Conservation (phyloP, 73 alveolate species). For the Paraurostyla sp. region DNA sequence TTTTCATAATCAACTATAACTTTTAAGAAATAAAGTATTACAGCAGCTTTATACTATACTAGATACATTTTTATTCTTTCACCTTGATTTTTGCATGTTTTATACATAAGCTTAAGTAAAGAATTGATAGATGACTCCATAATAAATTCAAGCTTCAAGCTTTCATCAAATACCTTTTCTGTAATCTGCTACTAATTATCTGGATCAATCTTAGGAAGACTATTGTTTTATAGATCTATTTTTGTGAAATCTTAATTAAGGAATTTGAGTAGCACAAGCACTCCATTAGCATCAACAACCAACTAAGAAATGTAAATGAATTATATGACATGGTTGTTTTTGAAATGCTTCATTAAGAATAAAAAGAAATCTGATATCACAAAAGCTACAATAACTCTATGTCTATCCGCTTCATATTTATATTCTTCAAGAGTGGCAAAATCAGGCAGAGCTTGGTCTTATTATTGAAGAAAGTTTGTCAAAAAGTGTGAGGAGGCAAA, state of each 20-base stretch:
- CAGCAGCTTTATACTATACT: conserved; percentile 72
- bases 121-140: conserved; percentile 55
- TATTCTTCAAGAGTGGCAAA: conserved; percentile 51
- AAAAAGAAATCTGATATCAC: conserved; percentile 76
- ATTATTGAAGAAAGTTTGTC: background rate
- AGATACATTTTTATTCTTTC: conserved; percentile 65
- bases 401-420: conserved; percentile 75
- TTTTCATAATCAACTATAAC: conserved; percentile 61
- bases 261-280: conserved; percentile 82
- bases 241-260: conserved; percentile 73
- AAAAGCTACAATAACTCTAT: conserved; percentile 74
- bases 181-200: background rate
- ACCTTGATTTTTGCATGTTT: conserved; percentile 48
- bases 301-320: conserved; percentile 74
- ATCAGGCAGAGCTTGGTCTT: conserved; percentile 33
- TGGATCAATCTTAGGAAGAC: no score
- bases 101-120: conserved; percentile 56
- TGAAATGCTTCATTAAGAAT: conserved; percentile 68
- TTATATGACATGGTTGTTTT: conserved; percentile 75
- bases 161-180: background rate
- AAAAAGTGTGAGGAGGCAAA: background rate
- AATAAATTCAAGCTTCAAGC: conserved; percentile 1
- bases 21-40: background rate
- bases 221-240: conserved; percentile 56
- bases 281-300: conserved; percentile 91